Evolutionary conservation across 345 rosid genomes (phyloP), one percentile per base, ranked within the genome.

Genomic region (Camelina sativa): DNA sequence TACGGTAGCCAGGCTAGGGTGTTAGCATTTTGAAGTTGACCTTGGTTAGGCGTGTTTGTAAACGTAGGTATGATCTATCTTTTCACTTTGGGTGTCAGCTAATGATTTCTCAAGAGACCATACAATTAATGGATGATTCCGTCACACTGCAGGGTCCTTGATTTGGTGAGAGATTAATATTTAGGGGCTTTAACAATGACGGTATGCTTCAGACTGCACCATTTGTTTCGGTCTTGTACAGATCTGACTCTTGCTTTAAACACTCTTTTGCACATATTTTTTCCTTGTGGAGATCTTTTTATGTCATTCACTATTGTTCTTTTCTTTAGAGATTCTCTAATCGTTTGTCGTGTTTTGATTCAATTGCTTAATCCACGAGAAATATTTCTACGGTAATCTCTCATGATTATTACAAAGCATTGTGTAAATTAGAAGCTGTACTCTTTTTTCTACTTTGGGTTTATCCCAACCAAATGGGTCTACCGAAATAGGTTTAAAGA

Each of bases 181-280:
- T 57, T 10, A 2, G 35, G 73, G 34, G 51, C 47, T 46, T 28
- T 50, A 58, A 53, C 15, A 22, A 56, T 73, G 73, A 66, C 25
- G 61, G 25, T 63, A 72, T 19, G 65, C 30, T 68, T 55, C 52
- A 30, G 43, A 30, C 17, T 69, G 67, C 34, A 22, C 79, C 62
- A 40, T 28, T 60, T 51, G 47, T 61, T 54, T 53, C 30, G 40
- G 55, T 30, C 48, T 28, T 61, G 79, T 76, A 76, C 69, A 76
- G 63, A 52, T 41, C 11, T 41, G 69, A 12, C 59, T 57, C 65
- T 46, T 65, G 61, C 16, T 67, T 59, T 67, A 28, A 37, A 13
- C 15, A 22, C 62, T 30, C 47, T 38, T 37, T 11, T 58, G 67
- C 54, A 50, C 67, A 58, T 66, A 57, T 17, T 4, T 37, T 67